phyloP scores from a whole-genome alignment of 2,329 filamentous ascomycete species.

The Colletotrichum tropicicola region DNA sequence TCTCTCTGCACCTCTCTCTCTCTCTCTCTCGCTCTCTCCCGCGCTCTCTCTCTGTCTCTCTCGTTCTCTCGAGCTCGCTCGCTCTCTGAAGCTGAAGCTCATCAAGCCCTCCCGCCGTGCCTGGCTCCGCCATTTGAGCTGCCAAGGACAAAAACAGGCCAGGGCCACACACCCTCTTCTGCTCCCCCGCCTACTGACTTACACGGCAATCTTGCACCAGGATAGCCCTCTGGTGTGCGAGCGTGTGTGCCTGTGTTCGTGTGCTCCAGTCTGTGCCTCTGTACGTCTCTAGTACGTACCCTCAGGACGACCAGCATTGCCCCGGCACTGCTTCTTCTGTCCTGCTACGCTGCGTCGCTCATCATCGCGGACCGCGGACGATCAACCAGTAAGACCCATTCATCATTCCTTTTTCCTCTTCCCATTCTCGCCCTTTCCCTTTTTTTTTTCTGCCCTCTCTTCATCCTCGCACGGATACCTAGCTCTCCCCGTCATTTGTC shows the following conservation, averaged over 20 bases:
- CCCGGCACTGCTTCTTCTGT: constrained; percentile 7
- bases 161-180: neutral
- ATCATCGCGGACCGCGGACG: constrained; percentile 25
- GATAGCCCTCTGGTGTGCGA: neutral
- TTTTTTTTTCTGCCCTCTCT: neutral
- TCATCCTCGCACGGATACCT: neutral
- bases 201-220: neutral
- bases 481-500: constrained; percentile 23
- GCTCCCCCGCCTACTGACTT: neutral
- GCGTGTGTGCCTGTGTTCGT: neutral
- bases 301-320: neutral
- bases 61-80: neutral
- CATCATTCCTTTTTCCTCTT: constrained; percentile 24
- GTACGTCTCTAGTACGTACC: neutral
- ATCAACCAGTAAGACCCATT: constrained; percentile 24
- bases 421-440: constrained; percentile 4
- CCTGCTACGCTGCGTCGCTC: constrained; percentile 4
- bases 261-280: neutral
- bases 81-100: neutral
- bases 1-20: neutral
- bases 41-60: neutral
- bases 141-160: neutral
- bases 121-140: neutral
- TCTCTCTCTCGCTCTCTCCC: neutral
- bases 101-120: neutral